Percentiles rank a stretch among this genome's conserved stretches.
phyloP scores from a whole-genome alignment of 495 filamentous ascomycete genomes.

The Talaromyces borbonicus region DNA sequence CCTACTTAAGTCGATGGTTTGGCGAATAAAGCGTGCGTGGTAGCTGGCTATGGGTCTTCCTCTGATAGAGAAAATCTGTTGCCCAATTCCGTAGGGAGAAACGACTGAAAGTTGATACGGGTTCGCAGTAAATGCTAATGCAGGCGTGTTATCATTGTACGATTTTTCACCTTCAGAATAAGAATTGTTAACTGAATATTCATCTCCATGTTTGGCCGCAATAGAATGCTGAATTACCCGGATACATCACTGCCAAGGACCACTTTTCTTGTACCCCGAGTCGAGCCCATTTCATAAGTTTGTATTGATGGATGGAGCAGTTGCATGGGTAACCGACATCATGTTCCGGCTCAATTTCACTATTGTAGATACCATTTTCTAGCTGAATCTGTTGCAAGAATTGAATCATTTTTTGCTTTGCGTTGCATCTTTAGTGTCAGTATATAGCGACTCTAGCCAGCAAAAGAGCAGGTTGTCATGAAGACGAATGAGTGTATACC shows the following conservation, averaged over 20 bases:
- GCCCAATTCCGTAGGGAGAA: slow-evolving; percentile 17
- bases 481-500: neutral
- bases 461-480: neutral
- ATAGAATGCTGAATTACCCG: slow-evolving; percentile 16
- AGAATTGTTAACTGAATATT: neutral
- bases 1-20: slow-evolving; percentile 20
- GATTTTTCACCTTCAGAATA: slow-evolving; percentile 18
- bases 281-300: slow-evolving; percentile 21
- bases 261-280: slow-evolving; percentile 29
- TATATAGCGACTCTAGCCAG: no score
- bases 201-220: neutral
- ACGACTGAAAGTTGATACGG: slow-evolving; percentile 22
- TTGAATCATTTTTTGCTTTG: slow-evolving; percentile 30
- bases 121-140: slow-evolving; percentile 17
- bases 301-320: slow-evolving; percentile 26
- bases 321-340: slow-evolving; percentile 22
- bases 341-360: slow-evolving; percentile 40
- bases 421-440: neutral
- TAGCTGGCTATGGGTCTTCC: slow-evolving; percentile 13
- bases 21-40: slow-evolving; percentile 19
- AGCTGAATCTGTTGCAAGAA: slow-evolving; percentile 26
- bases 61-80: slow-evolving; percentile 1
- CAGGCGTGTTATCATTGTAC: slow-evolving; percentile 26
- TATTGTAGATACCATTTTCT: slow-evolving; percentile 29
- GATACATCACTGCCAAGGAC: slow-evolving; percentile 39